phyloP scores from a whole-genome alignment of 1,139 yeast species.

The Suhomyces yuchorum region DNA sequence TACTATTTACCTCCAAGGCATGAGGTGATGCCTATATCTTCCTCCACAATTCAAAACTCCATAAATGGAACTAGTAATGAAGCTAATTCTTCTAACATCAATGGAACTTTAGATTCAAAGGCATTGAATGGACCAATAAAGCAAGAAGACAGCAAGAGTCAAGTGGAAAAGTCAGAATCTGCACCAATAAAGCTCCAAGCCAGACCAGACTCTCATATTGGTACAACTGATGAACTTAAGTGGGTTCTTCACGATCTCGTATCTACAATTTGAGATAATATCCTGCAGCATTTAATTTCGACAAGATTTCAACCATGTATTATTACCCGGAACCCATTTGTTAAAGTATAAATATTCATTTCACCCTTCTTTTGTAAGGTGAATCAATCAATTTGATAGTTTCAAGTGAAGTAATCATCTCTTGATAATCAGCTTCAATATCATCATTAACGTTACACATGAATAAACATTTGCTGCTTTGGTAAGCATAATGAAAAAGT shows the following conservation, averaged over 20 bases:
- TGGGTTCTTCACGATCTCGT: conserved; percentile 67
- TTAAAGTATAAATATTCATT: conserved; percentile 7
- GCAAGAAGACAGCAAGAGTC: conserved; percentile 12
- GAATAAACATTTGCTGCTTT: conserved; percentile 29
- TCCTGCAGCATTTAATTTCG: background rate
- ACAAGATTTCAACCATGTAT: conserved; percentile 8
- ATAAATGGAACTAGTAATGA: conserved; percentile 10
- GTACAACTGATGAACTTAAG: conserved; percentile 67
- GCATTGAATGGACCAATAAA: conserved; percentile 11
- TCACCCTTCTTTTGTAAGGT: conserved; percentile 21
- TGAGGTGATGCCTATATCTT: conserved; percentile 4
- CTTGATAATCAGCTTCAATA: conserved; percentile 13
- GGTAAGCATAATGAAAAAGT: conserved; percentile 21
- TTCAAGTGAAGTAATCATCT: conserved; percentile 15
- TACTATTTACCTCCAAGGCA: conserved; percentile 44
- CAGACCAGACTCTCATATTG: conserved; percentile 44
- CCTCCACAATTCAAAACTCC: background rate
- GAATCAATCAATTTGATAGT: conserved; percentile 20
- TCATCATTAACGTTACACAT: conserved; percentile 17
- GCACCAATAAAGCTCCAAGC: conserved; percentile 15
- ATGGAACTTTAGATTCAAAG: conserved; percentile 12
- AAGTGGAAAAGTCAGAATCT: conserved; percentile 14
- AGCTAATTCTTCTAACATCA: conserved; percentile 7
- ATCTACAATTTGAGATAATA: conserved; percentile 32
- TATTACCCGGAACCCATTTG: conserved; percentile 5